phyloP scores from a whole-genome alignment of 768 basidiomycete species.

The Daedalea quercina region DNA sequence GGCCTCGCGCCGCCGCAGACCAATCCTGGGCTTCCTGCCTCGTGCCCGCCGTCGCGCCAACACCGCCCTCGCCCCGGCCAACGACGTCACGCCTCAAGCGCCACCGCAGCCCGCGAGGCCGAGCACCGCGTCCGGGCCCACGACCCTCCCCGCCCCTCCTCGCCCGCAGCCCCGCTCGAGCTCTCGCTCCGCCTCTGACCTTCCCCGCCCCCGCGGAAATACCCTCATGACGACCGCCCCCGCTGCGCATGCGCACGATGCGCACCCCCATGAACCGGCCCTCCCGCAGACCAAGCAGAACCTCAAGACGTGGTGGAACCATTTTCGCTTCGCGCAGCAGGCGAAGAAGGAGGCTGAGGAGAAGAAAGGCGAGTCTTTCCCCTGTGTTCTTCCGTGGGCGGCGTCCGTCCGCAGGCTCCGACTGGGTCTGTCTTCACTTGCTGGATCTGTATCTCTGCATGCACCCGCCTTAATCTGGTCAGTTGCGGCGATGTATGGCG shows the following conservation, averaged over 20 bases:
- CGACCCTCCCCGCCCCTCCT: constrained; percentile 4
- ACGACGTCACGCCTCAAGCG: constrained; percentile 1
- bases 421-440: too few relatives aligned
- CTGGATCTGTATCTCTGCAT: too few relatives aligned
- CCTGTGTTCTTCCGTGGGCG: neutral
- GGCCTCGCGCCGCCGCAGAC: constrained; percentile 14
- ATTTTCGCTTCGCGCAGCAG: constrained; percentile 61
- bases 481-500: too few relatives aligned
- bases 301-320: constrained; percentile 79
- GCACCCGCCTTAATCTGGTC: too few relatives aligned
- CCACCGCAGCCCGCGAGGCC: constrained; percentile 1
- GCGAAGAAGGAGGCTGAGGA: constrained; percentile 49
- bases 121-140: too few relatives aligned
- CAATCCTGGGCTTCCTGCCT: constrained; percentile 12
- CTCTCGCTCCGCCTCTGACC: constrained; percentile 1
- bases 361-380: constrained; percentile 31
- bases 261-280: constrained; percentile 5
- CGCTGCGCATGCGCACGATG: neutral
- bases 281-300: constrained; percentile 18
- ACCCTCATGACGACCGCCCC: constrained; percentile 6
- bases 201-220: constrained; percentile 6
- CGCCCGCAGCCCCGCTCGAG: constrained; percentile 1
- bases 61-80: constrained; percentile 7
- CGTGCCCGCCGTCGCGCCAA: constrained; percentile 13
- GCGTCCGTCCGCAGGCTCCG: too few relatives aligned